These are phyloP conservation scores for Colletotrichum musicola DNA, from an alignment of 2,329 filamentous ascomycete genomes.

Conservation along the genomic window DNA sequence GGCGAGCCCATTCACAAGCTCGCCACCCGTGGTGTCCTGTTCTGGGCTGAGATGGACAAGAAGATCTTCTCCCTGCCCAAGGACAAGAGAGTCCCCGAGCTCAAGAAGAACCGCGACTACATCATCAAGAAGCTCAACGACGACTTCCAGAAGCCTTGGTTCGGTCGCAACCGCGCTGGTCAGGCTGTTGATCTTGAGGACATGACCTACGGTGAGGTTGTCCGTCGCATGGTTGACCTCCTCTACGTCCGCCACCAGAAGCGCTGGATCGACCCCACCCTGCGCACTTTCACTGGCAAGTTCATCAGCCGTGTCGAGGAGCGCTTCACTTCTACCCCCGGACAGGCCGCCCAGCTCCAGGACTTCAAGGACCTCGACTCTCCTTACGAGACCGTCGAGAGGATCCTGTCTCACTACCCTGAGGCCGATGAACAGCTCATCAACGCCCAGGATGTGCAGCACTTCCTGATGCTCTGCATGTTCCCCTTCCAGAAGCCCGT, in stretches of 20 bases:
- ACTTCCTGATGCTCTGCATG: conserved; percentile 94
- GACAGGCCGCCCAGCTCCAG: conserved; percentile 86
- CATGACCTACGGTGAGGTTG: conserved; percentile 93
- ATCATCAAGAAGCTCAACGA: conserved; percentile 97
- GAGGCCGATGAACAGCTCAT: conserved; percentile 92
- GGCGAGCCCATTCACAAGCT: conserved; percentile 99
- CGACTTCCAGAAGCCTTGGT: conserved; percentile 98
- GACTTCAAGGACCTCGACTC: conserved; percentile 89
- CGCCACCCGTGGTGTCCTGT: conserved; percentile 92
- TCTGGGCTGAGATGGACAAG: conserved; percentile 99
- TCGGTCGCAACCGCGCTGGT: conserved; percentile 85
- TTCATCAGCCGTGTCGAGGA: conserved; percentile 98
- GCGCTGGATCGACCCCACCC: conserved; percentile 91
- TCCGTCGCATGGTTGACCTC: conserved; percentile 87
- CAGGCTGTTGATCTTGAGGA: conserved; percentile 90
- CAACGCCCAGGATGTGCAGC: conserved; percentile 97
- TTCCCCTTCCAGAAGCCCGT: conserved; percentile 95
- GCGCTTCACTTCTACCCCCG: conserved; percentile 82
- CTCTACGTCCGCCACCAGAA: conserved; percentile 93
- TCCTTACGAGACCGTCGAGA: conserved; percentile 82
- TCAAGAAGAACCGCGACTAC: conserved; percentile 89
- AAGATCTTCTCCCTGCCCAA: conserved; percentile 98
- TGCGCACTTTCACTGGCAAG: conserved; percentile 86
- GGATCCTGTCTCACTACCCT: conserved; percentile 85
- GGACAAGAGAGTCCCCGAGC: conserved; percentile 88